Percentiles rank a stretch among this genome's conserved stretches.
These are phyloP conservation scores for Monosporascus cannonballus DNA, from an alignment of 2,329 filamentous ascomycete genomes.

Conservation along the genomic window DNA sequence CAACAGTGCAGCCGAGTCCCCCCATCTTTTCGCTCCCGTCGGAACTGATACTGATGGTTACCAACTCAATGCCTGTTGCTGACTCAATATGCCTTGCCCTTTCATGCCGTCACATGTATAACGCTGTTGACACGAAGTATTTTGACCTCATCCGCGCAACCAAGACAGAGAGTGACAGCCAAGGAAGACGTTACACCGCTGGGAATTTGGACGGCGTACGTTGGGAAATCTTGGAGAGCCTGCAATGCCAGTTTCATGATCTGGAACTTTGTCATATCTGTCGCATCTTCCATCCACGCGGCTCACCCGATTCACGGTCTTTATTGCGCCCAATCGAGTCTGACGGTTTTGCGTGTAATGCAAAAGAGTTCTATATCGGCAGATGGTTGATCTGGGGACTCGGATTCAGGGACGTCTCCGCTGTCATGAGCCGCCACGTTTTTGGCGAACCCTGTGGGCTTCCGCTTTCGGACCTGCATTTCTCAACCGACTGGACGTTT, in stretches of 20 bases:
- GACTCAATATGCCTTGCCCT: constrained; percentile 6
- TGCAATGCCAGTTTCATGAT: constrained; percentile 1
- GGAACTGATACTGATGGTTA: constrained; percentile 4
- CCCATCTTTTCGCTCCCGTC: constrained; percentile 1
- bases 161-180: neutral
- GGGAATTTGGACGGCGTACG: neutral
- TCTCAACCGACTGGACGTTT: constrained; percentile 8
- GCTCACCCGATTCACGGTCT: neutral
- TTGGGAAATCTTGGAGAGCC: constrained; percentile 4
- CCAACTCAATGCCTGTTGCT: constrained; percentile 1
- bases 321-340: neutral
- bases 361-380: constrained; percentile 5
- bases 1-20: neutral
- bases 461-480: constrained; percentile 3
- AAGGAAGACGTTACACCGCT: constrained; percentile 1
- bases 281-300: constrained; percentile 7
- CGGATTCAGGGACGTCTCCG: constrained; percentile 6
- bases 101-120: neutral
- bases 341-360: constrained; percentile 1
- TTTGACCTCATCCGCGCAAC: neutral
- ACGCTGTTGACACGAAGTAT: neutral
- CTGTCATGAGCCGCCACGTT: constrained; percentile 2
- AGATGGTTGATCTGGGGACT: constrained; percentile 7
- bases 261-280: constrained; percentile 8
- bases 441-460: neutral